Conservation (phyloP, 164 flowering plant genomes). For the Piper longum region DNA sequence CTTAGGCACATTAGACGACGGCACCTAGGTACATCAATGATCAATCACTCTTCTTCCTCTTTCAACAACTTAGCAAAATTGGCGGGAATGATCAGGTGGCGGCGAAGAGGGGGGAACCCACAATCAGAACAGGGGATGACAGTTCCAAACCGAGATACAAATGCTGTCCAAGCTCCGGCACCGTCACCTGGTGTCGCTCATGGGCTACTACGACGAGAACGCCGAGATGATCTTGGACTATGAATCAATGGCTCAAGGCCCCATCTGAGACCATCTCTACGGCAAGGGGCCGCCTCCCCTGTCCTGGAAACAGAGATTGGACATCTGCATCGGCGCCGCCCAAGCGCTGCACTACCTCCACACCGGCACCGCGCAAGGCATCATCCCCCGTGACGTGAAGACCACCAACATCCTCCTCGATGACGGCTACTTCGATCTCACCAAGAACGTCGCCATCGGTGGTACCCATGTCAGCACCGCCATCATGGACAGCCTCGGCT, state of each 20-base stretch:
- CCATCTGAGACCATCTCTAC: conserved; percentile 64
- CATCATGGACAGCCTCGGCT: conserved; percentile 90
- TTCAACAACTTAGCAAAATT: too few relatives aligned
- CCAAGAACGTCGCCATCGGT: conserved; percentile 50
- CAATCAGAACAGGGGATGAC: conserved; percentile 69
- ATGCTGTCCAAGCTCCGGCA: conserved; percentile 81
- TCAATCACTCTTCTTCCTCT: too few relatives aligned
- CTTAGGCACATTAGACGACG: conserved; percentile 46
- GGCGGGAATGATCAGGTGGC: conserved; percentile 20
- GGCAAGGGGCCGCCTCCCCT: conserved; percentile 40
- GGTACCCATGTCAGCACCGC: conserved; percentile 86
- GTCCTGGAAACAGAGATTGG: conserved; percentile 70
- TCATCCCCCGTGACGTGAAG: conserved; percentile 85
- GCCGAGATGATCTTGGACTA: conserved; percentile 84
- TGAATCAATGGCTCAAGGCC: conserved; percentile 83
- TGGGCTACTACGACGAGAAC: conserved; percentile 72
- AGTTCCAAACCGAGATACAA: conserved; percentile 75
- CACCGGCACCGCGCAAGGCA: conserved; percentile 80
- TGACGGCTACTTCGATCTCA: conserved; percentile 78
- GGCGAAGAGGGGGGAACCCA: conserved; percentile 62
- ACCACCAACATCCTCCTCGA: conserved; percentile 85
- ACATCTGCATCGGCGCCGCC: conserved; percentile 79
- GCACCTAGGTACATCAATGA: conserved; percentile 19
- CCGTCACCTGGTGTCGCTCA: conserved; percentile 67
- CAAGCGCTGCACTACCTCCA: conserved; percentile 85